Conservation (phyloP, 1,139 yeast genomes). For the Diutina sp. region DNA sequence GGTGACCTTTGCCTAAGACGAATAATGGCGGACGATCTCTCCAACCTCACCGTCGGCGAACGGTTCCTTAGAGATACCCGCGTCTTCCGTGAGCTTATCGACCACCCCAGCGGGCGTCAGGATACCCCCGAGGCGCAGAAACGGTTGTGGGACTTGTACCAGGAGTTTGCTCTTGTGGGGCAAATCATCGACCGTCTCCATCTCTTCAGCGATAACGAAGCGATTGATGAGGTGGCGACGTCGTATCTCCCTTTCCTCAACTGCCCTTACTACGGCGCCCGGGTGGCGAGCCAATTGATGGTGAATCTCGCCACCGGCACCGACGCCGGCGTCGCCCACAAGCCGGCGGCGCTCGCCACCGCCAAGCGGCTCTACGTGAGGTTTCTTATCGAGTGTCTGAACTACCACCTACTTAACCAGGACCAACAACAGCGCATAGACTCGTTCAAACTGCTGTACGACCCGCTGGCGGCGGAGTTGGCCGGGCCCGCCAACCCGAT, state of each 20-base stretch:
- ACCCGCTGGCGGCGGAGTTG: slow-evolving; percentile 17
- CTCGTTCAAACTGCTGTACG: slow-evolving; percentile 23
- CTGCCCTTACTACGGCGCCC: slow-evolving; percentile 39
- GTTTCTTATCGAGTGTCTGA: slow-evolving; percentile 26
- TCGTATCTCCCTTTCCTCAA: slow-evolving; percentile 41
- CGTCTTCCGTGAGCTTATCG: not conserved
- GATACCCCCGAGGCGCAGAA: not conserved
- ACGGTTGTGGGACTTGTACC: not conserved
- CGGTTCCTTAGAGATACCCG: not conserved
- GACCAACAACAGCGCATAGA: slow-evolving; percentile 26
- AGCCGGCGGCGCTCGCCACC: slow-evolving; percentile 20
- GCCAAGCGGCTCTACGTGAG: slow-evolving; percentile 30
- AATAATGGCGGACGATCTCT: not conserved
- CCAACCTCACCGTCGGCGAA: not conserved
- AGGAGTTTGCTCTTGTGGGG: not conserved
- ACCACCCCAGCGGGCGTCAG: not conserved
- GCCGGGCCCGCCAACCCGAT: slow-evolving; percentile 30
- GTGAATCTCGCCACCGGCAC: slow-evolving; percentile 2
- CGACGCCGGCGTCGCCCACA: slow-evolving; percentile 1
- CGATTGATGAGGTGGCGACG: slow-evolving; percentile 43
- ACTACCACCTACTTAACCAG: slow-evolving; percentile 24
- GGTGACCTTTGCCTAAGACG: no score
- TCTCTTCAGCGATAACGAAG: slow-evolving; percentile 50
- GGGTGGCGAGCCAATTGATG: slow-evolving; percentile 7
- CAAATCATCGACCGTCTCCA: slow-evolving; percentile 1